Evolutionary conservation across 768 basidiomycete species (phyloP).

Genomic region (Termitomyces sp.): DNA sequence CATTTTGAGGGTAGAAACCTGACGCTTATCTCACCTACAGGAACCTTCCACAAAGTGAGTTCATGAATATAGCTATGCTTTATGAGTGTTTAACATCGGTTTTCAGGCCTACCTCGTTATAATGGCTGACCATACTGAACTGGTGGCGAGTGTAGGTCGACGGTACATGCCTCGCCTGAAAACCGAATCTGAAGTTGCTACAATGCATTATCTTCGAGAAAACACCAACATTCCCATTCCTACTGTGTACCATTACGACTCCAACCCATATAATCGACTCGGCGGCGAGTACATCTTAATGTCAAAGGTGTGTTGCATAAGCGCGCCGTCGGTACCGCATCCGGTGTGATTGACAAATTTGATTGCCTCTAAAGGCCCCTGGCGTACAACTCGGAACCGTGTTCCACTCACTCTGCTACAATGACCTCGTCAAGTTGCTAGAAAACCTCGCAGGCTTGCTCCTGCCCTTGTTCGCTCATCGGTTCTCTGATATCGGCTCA

Average conservation of each 20-base stretch:
- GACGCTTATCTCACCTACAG: slow-evolving; percentile 29
- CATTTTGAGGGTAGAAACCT: slow-evolving; percentile 13
- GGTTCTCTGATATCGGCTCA: slow-evolving; percentile 75
- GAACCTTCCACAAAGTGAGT: slow-evolving; percentile 79
- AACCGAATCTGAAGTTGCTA: slow-evolving; percentile 85
- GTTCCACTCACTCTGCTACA: slow-evolving; percentile 68
- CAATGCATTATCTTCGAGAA: slow-evolving; percentile 74
- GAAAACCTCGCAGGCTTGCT: slow-evolving; percentile 66
- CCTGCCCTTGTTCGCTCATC: slow-evolving; percentile 72
- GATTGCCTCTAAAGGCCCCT: slow-evolving; percentile 46
- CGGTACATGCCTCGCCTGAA: slow-evolving; percentile 85
- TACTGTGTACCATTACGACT: slow-evolving; percentile 70
- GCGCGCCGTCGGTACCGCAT: background rate
- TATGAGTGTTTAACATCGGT: slow-evolving; percentile 2
- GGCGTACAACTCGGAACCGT: slow-evolving; percentile 70
- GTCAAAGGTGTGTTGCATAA: slow-evolving; percentile 61
- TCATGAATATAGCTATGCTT: background rate
- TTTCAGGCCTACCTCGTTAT: slow-evolving; percentile 73
- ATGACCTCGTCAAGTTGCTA: slow-evolving; percentile 59
- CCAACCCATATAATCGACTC: slow-evolving; percentile 80
- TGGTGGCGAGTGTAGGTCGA: slow-evolving; percentile 79
- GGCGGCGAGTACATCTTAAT: slow-evolving; percentile 86
- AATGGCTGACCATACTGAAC: slow-evolving; percentile 52
- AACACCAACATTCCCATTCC: slow-evolving; percentile 74
- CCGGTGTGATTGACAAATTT: slow-evolving; percentile 6